Base-by-base conservation (phyloP, 2,329 filamentous ascomycete species). In the Talaromyces islandicus region DNA sequence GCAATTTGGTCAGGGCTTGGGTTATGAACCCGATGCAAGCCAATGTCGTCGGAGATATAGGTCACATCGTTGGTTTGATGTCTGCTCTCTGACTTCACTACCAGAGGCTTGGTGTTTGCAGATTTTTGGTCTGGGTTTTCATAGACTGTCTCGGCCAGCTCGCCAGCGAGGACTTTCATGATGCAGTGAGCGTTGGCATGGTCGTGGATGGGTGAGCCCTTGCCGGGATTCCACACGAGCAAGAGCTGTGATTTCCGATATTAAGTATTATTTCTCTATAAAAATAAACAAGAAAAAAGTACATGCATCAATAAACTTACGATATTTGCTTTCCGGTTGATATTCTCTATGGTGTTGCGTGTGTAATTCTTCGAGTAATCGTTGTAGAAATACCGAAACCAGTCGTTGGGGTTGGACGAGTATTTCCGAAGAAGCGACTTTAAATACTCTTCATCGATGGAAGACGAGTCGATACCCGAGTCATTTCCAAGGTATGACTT, bases 121-220 rank as follows among this genome's bases (percentile, higher is more conserved):
- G 21, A 17, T 11, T 17, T 2, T 29, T 29, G 12, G 12, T 27
- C 48, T 7, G 48, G 48, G 6, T 88, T 81, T 55, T 80, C 77
- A 69, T 91, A 89, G 48, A 81, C 82, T 43, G 84, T 89, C 69
- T 90, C 84, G 51, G 70, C 51, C 73, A 72, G 57, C 73, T 71
- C 59, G 74, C 73, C 55, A 92, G 92, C 77, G 89, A 92, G 56
- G 83, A 82, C 77, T 74, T 87, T 96, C 91, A 96, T 96, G 67
- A 96, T 80, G 75, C 92, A 97, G 73, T 96, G 92, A 43, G 92
- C 90, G 63, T 93, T 90, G 70, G 88, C 88, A 74, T 91, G 89
- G 73, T 97, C 92, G 71, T 97, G 92, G 70, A 97, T 91, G 11
- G 89, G 88, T 68, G 89, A 93, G 41, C 85, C 85, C 76, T 91